phyloP scores from a whole-genome alignment of 2,329 filamentous ascomycete species.

The Pseudogymnoascus verrucosus region DNA sequence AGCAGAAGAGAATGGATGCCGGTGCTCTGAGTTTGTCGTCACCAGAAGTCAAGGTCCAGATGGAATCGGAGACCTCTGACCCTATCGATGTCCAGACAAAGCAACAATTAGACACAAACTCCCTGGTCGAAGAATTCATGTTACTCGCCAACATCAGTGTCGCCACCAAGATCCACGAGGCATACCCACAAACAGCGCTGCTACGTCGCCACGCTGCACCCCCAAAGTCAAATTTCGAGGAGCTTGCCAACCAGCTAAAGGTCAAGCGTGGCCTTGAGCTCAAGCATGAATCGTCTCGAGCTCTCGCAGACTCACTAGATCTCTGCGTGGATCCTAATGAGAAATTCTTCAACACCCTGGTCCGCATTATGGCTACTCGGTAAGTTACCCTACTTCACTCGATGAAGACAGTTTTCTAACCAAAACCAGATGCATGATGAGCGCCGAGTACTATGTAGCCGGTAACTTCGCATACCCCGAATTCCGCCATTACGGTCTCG shows the following conservation, averaged over 20 bases:
- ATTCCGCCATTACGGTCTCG: conserved; percentile 94
- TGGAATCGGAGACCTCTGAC: conserved; percentile 91
- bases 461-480: conserved; percentile 89
- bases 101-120: conserved; percentile 88
- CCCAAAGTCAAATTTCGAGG: conserved; percentile 93
- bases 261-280: conserved; percentile 77
- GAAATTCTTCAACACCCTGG: conserved; percentile 96
- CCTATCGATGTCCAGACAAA: conserved; percentile 96
- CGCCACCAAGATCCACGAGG: conserved; percentile 78
- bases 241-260: conserved; percentile 82
- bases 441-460: conserved; percentile 94
- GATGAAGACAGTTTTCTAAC: not conserved
- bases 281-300: conserved; percentile 76
- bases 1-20: conserved; percentile 92
- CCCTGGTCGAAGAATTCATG: conserved; percentile 98
- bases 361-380: conserved; percentile 93
- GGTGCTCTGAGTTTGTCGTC: conserved; percentile 92
- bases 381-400: not conserved
- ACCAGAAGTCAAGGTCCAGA: conserved; percentile 94
- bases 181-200: conserved; percentile 92
- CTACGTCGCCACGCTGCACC: conserved; percentile 87
- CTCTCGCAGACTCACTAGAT: conserved; percentile 90
- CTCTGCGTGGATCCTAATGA: conserved; percentile 69
- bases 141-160: conserved; percentile 95
- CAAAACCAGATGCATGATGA: conserved; percentile 75